Evolutionary conservation across 2,329 filamentous ascomycete species (phyloP).

Genomic region (Aspergillus glaucus): DNA sequence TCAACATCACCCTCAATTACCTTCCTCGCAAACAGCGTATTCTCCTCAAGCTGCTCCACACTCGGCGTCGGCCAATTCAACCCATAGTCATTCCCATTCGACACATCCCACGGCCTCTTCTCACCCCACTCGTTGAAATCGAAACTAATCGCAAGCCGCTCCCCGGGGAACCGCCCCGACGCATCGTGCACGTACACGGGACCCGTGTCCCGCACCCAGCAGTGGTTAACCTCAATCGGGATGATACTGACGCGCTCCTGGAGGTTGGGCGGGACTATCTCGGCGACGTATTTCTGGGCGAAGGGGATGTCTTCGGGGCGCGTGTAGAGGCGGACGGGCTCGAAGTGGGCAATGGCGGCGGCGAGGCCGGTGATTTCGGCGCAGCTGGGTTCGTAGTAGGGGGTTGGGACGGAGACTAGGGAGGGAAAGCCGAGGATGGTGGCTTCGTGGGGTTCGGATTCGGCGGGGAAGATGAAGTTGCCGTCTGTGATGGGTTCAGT

Average conservation of each 20-base stretch:
- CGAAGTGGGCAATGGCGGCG: constrained; percentile 14
- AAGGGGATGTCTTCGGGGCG: constrained; percentile 13
- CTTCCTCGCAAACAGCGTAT: constrained; percentile 10
- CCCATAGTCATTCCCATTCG: constrained; percentile 6
- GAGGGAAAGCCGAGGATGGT: constrained; percentile 8
- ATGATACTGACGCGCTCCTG: constrained; percentile 8
- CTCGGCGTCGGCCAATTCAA: constrained; percentile 13
- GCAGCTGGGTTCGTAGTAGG: constrained; percentile 5
- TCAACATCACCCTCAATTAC: constrained; percentile 10
- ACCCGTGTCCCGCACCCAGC: constrained; percentile 18
- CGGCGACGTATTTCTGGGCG: constrained; percentile 6
- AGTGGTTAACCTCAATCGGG: constrained; percentile 14
- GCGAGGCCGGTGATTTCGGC: constrained; percentile 12
- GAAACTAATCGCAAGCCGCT: constrained; percentile 14
- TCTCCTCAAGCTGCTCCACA: constrained; percentile 6
- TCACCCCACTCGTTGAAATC: constrained; percentile 16
- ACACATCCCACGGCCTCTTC: background rate
- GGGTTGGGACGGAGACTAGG: constrained; percentile 1
- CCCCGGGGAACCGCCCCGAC: constrained; percentile 3
- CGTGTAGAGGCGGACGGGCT: constrained; percentile 17
- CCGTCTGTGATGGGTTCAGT: background rate
- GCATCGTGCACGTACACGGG: constrained; percentile 16
- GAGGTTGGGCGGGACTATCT: constrained; percentile 1
- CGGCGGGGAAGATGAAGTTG: background rate
- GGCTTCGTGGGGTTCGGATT: constrained; percentile 2